phyloP scores from a whole-genome alignment of 176 grass and related monocot species.

The Aechmea fasciata region DNA sequence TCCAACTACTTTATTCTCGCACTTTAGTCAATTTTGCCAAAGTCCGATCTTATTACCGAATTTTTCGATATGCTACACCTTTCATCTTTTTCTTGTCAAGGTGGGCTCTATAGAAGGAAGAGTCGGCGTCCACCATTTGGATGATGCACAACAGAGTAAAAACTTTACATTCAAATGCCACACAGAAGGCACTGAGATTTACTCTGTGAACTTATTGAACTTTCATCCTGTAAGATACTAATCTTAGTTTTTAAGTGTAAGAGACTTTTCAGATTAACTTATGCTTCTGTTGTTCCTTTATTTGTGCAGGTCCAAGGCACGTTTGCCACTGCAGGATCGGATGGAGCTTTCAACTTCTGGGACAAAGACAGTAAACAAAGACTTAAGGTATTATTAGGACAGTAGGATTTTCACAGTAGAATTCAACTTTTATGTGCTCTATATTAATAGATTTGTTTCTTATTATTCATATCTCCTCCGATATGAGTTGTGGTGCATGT shows the following conservation, averaged over 20 bases:
- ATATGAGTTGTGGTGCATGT: no score
- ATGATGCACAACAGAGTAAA: constrained; percentile 81
- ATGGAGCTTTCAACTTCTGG: constrained; percentile 89
- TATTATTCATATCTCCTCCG: not conserved
- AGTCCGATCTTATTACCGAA: no score
- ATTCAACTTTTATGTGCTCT: not conserved
- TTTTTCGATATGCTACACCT: no score
- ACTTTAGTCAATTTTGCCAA: no score
- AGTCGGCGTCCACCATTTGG: constrained; percentile 93
- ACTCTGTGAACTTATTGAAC: constrained; percentile 86
- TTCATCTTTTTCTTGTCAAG: constrained; percentile 34
- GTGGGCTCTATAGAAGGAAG: constrained; percentile 93
- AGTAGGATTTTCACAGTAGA: not conserved
- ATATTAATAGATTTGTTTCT: not conserved
- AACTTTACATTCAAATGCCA: no score
- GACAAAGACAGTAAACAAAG: constrained; percentile 86
- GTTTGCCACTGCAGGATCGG: constrained; percentile 77
- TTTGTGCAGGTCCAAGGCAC: constrained; percentile 61
- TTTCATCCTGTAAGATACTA: constrained; percentile 84
- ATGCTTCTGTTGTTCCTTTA: no score
- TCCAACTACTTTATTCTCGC: no score
- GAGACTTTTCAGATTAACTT: no score
- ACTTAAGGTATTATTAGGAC: constrained; percentile 47
- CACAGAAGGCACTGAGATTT: constrained; percentile 88
- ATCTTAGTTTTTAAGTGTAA: not conserved